Evolutionary conservation across 139 green algal genomes (phyloP).

Genomic region (Chlamydomonas schloesseri): DNA sequence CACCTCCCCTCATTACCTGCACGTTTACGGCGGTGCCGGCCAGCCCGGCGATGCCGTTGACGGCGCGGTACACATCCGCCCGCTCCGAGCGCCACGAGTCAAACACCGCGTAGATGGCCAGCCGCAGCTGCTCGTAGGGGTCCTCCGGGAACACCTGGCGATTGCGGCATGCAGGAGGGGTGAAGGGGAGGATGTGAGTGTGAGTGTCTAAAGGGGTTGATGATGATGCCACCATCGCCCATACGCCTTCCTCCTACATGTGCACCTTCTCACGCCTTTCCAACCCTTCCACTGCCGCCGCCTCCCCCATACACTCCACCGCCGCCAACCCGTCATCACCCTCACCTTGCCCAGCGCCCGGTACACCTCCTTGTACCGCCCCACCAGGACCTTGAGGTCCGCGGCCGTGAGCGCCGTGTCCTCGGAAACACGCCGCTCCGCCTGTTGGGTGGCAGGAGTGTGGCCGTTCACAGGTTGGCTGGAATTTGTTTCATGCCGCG

Average conservation of each 20-base stretch:
- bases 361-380: constrained; percentile 88
- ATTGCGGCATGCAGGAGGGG: not conserved
- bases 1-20: no score
- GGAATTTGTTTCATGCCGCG: not conserved
- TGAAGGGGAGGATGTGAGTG: no score
- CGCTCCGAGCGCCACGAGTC: constrained; percentile 74
- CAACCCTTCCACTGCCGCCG: not conserved
- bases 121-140: constrained; percentile 81
- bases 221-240: no score
- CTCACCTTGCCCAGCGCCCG: constrained; percentile 29
- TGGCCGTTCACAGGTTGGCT: no score
- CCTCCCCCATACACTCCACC: not conserved
- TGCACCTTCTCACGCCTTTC: no score
- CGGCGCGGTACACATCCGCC: constrained; percentile 81
- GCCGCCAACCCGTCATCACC: not conserved
- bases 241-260: no score
- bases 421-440: constrained; percentile 50
- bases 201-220: no score
- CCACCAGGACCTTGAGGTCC: constrained; percentile 82
- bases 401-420: constrained; percentile 85
- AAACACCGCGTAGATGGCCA: constrained; percentile 83
- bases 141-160: constrained; percentile 76
- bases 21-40: constrained; percentile 91
- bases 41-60: constrained; percentile 86
- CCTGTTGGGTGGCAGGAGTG: not conserved